Evolutionary conservation across 148 eudicot genomes (phyloP), one percentile per base, ranked within the genome.

Genomic region (Cornus suecica): DNA sequence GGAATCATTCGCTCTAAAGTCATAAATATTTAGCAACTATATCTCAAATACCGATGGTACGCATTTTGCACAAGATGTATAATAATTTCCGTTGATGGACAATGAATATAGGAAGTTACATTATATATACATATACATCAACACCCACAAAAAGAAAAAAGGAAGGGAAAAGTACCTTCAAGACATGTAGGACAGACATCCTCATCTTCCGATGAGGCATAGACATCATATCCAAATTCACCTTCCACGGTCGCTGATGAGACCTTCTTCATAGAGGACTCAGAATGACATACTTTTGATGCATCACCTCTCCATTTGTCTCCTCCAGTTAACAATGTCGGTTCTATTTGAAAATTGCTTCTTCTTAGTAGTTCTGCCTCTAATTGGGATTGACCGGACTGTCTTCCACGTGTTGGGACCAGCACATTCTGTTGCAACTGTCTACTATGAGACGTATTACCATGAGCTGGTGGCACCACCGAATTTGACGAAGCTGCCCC

Each of bases 111-210:
- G 18, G 52, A 16, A 25, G 8, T 3, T 26, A 11, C 4, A 2
- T 11, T 15, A 0, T 0, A 16, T 32, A 25, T 30, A 32, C 11
- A 61, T 10, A 45, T 80, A 83, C 86, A n/a, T n/a, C n/a, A n/a
- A n/a, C n/a, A n/a, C n/a, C n/a, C n/a, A n/a, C n/a, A 23, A 30
- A n/a, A 23, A 32, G n/a, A 26, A 48, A 8, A 70, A 48, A 54
- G 10, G n/a, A 13, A 31, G 56, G 25, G 31, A 51, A 18, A 61
- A 11, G 45, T 80, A 83, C 86, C 86, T 73, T 83, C 86, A 65
- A 83, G 78, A 66, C 86, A 83, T 30, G 83, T 77, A 16, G 86
- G 83, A 41, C 86, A 83, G 9, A 69, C 80, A 69, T 80, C 86
- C 65, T 80, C 83, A 10, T 80, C 80, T 48, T 76, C 82, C 9